Evolutionary conservation across 768 basidiomycete genomes (phyloP).

Genomic region (Panellus pusillus): DNA sequence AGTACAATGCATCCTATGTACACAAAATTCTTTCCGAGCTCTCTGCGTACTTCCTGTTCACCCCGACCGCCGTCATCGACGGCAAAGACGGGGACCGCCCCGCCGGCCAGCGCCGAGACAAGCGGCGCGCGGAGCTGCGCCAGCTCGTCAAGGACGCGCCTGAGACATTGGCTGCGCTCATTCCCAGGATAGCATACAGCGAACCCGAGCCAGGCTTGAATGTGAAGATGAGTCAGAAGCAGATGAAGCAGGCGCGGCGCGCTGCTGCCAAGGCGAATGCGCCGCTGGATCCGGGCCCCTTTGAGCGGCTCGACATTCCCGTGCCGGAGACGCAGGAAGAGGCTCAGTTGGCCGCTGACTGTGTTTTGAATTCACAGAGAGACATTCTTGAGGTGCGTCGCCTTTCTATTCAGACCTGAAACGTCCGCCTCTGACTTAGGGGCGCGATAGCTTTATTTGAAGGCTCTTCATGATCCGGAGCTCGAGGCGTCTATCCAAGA

Average conservation of each 20-base stretch:
- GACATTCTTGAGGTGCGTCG: conserved; percentile 12
- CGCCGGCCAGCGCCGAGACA: conserved; percentile 8
- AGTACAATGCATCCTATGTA: conserved; percentile 23
- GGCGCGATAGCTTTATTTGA: conserved; percentile 17
- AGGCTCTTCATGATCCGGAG: conserved; percentile 10
- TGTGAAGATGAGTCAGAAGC: conserved; percentile 29
- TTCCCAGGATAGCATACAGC: conserved; percentile 4
- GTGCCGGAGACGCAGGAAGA: conserved; percentile 8
- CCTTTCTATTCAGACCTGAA: not conserved
- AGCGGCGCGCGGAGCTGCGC: conserved; percentile 3
- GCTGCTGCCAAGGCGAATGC: conserved; percentile 11
- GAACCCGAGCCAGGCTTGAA: not conserved
- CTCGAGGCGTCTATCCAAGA: conserved; percentile 6
- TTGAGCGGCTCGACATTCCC: conserved; percentile 21
- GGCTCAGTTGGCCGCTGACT: not conserved
- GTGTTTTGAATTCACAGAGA: conserved; percentile 13
- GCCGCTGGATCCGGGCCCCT: conserved; percentile 27
- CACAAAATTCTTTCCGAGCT: conserved; percentile 26
- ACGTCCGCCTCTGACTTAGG: too few species aligned
- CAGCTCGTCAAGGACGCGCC: conserved; percentile 21
- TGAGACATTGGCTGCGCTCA: conserved; percentile 2
- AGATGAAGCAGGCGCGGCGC: conserved; percentile 20
- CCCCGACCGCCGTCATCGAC: conserved; percentile 10
- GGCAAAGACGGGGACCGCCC: conserved; percentile 11
- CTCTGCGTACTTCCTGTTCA: conserved; percentile 23